Conservation (phyloP, 2,329 filamentous ascomycete genomes). For the Paracorniculantispora psalliotae region DNA sequence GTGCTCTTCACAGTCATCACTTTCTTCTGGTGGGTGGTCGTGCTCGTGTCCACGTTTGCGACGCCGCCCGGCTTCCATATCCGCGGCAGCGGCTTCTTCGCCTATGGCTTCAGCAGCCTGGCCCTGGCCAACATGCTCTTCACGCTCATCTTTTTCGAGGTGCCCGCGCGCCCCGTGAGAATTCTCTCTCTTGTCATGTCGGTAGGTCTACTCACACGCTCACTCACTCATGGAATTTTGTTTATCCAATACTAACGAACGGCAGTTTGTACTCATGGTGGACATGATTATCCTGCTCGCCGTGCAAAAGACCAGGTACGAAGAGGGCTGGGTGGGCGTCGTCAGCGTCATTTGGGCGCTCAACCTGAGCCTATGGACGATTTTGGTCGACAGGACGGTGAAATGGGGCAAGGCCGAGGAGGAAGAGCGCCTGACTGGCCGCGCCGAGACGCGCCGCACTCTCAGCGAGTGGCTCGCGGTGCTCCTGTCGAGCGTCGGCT, state of each 20-base stretch:
- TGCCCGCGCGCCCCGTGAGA: conserved; percentile 74
- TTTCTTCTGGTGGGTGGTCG: conserved; percentile 87
- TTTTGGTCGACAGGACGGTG: conserved; percentile 75
- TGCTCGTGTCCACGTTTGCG: conserved; percentile 86
- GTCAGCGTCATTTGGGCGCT: conserved; percentile 77
- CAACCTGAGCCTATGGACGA: conserved; percentile 71
- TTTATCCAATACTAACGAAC: not conserved
- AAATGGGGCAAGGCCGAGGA: conserved; percentile 90
- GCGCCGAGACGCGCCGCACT: conserved; percentile 77
- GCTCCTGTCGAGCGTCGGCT: conserved; percentile 65
- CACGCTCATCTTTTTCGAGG: conserved; percentile 78
- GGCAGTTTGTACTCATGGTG: conserved; percentile 37
- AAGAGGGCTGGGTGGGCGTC: conserved; percentile 91
- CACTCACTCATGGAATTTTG: not conserved
- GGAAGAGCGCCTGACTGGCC: conserved; percentile 85
- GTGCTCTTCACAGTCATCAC: conserved; percentile 69
- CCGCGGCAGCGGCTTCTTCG: conserved; percentile 86
- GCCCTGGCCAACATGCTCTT: conserved; percentile 71
- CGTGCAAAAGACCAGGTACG: conserved; percentile 67
- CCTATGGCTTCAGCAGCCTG: conserved; percentile 77
- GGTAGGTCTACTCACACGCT: not conserved
- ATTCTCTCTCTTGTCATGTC: conserved; percentile 66
- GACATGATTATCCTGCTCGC: conserved; percentile 76
- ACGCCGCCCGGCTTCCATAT: conserved; percentile 82
- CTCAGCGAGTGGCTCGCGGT: conserved; percentile 82